Base-by-base conservation (phyloP, 345 rosid genomes). In the Arabis alpina region DNA sequence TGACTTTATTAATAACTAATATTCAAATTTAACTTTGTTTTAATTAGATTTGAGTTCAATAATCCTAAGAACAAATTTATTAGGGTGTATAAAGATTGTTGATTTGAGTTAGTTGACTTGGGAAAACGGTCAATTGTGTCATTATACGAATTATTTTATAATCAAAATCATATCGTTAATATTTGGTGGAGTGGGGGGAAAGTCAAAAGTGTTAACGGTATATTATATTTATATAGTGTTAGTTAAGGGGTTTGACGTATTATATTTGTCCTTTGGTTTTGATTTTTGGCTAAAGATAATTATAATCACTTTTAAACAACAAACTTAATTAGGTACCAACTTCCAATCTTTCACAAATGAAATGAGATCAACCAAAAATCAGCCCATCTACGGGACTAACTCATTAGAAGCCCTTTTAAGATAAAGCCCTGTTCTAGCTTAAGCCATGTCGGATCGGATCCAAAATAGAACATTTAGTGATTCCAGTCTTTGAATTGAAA, bases 131-230 rank as follows among this genome's bases (percentile, higher is more conserved):
- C 50, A 30, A 12, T 15, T 30, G 42, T 54, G 6, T 55, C 40
- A 25, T 10, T 10, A 54, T 15, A 42, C 19, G 6, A 30, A 12
- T 30, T 13, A 9, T 1, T 36, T 12, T 16, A 12, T 16, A 1
- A 37, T 16, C 19, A 24, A 24, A 65, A 9, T 39, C 14, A 39
- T 39, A 50, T 24, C 37, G 36, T 51, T 40, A 42, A 6, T 7
- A 19, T 55, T 44, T 45, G 25, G 25, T 34, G 44, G 64, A 36
- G 64, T 47, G 47, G 49, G 37, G 37, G 15, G 15, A 68, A 43
- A 34, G 73, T 44, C 45, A 67, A 44, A 67, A 44, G 24, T 67
- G 24, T 44, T 43, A 30, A 7, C 19, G 47, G 15, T 19, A 27
- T 61, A 24, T 43, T 4, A 24, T 64, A 25, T 25, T 53, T 30